Base-by-base conservation (phyloP, 176 grass and related monocot species). In the Luzula sylvatica region DNA sequence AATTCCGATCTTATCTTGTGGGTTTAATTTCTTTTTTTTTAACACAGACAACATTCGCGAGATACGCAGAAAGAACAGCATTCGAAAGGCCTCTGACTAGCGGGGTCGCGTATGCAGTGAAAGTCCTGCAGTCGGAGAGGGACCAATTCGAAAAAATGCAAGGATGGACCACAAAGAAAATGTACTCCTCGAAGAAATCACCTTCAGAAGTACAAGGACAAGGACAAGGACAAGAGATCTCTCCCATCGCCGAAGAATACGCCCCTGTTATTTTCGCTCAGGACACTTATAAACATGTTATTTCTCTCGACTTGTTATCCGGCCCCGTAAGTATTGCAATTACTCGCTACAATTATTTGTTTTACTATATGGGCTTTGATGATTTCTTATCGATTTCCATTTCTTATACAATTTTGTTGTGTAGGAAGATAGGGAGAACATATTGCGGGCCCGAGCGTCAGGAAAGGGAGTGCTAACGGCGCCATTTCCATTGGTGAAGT, bases 61-160 rank as follows among this genome's bases (percentile, higher is more conserved):
- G 56, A 68, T 98, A 98, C 61, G 93, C 93, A 7, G 93, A 98
- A 71, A 74, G 93, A 71, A 98, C 93, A 55, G 78, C 93, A 44
- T 98, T 98, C 68, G 93, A 98, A 82, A 71, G 93, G 42, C 93
- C 93, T 47, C 75, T 98, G 18, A 98, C 93, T 17, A 98, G 86
- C 71, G 93, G 93, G 11, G 93, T 98, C 50, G 93, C 93, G 45
- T 98, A 98, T 72, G 93, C 86, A 51, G 86, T 98, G 18, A 61
- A 65, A 61, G 78, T 98, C 19, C 60, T 66, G 68, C 86, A 90
- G 71, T 50, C 65, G 9, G 93, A 98, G 43, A 68, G 93, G 56
- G 85, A 98, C 28, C 68, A 74, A 38, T 98, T 98, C 71, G 93
- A 98, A 72, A 77, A 67, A 23, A 61, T 79, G 55, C 93, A 98